phyloP scores from a whole-genome alignment of 192 early-diverging fungal genomes.

The Podila epigama region DNA sequence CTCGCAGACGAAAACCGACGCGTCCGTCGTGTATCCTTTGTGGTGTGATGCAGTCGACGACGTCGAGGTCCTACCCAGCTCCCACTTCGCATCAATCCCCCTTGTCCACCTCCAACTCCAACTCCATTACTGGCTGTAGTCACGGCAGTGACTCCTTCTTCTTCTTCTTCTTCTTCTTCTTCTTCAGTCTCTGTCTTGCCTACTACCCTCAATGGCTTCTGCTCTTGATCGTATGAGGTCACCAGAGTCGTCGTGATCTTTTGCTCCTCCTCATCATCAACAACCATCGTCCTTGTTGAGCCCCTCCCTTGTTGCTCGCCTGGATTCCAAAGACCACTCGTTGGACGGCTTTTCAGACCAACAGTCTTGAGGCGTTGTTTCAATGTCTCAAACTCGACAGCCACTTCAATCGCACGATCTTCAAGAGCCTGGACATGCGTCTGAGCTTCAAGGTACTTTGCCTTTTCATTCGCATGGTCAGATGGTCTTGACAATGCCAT shows the following conservation, averaged over 20 bases:
- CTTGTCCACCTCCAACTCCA: too few species aligned
- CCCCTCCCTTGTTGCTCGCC: too few species aligned
- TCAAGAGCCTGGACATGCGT: constrained; percentile 11
- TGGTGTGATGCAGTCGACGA: neutral
- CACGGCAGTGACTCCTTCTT: neutral
- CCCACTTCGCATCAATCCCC: neutral
- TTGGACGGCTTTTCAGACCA: neutral
- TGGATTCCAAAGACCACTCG: constrained; percentile 12
- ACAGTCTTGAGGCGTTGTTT: constrained; percentile 14
- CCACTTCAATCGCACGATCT: constrained; percentile 34
- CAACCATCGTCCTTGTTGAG: too few species aligned
- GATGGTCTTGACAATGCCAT: neutral
- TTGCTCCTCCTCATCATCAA: too few species aligned
- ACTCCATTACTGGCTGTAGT: too few species aligned
- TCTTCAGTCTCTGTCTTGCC: neutral
- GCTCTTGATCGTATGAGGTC: neutral
- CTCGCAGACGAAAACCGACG: constrained; percentile 17
- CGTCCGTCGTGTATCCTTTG: neutral
- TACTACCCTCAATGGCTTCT: neutral
- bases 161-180: too few species aligned
- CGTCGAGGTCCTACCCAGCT: constrained; percentile 21
- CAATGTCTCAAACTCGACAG: constrained; percentile 29
- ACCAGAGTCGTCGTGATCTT: neutral
- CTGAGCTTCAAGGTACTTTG: neutral
- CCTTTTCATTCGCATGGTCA: too few species aligned